A percentile compares a stretch with the other conserved stretches of the same genome.
Conservation (phyloP, 768 basidiomycete species). For the Tricholoma flavovirens region DNA sequence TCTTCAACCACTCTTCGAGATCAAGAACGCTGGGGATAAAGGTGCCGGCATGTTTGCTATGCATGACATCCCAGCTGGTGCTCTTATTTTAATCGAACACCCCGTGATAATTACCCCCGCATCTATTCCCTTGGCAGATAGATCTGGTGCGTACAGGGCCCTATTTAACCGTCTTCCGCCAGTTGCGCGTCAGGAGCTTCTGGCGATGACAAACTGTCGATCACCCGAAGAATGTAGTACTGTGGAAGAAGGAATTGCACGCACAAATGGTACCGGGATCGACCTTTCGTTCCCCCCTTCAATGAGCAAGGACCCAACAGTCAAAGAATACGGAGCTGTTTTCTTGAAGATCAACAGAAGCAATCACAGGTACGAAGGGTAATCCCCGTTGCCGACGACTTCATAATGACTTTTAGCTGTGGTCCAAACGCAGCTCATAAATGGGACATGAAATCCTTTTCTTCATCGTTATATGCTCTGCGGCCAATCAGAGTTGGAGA, state of each 20-base stretch:
- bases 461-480: conserved; percentile 35
- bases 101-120: conserved; percentile 22
- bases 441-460: conserved; percentile 35
- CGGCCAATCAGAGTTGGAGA: conserved; percentile 32
- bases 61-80: conserved; percentile 16
- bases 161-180: conserved; percentile 17
- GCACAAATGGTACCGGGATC: conserved; percentile 37
- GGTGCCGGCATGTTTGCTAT: conserved; percentile 27
- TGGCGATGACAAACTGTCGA: conserved; percentile 20
- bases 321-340: conserved; percentile 34
- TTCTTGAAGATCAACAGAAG: conserved; percentile 37
- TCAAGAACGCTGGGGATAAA: conserved; percentile 18
- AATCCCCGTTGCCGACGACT: background rate
- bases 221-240: conserved; percentile 26
- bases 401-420: conserved; percentile 25
- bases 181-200: conserved; percentile 14
- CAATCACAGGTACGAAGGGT: conserved; percentile 35
- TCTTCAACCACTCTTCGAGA: conserved; percentile 9
- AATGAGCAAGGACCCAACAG: conserved; percentile 16
- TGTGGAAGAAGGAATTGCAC: conserved; percentile 35
- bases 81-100: conserved; percentile 21
- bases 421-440: conserved; percentile 38
- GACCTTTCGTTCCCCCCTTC: conserved; percentile 21
- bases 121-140: conserved; percentile 11
- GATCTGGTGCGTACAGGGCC: conserved; percentile 16